Evolutionary conservation across 1,284 basidiomycete species (phyloP), one percentile per base, ranked within the genome.

Genomic region (Amylostereum chailletii): DNA sequence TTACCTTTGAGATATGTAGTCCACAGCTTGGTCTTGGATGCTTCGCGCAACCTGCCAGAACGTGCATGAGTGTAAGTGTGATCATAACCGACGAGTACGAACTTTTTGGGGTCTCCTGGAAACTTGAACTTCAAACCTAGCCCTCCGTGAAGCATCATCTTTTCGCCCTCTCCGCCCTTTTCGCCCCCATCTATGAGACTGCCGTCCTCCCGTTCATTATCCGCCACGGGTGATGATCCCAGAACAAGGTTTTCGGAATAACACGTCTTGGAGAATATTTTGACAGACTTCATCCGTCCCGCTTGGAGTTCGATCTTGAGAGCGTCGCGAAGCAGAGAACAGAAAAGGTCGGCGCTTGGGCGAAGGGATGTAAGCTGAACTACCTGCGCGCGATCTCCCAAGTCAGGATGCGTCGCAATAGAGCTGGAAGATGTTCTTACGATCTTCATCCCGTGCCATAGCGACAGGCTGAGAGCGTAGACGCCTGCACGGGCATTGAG

Each of bases 11-110:
- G 75, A 66, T 99, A 99, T 50, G 84, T 81, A 26, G 85, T 86
- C 96, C 96, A 99, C 9, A 99, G 77, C 66, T 96, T 98, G 60
- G 96, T 86, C 68, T 99, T 99, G 40, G 92, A 96, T 50, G 92
- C 90, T 69, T 99, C 96, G 33, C 95, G 81, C 55, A 97, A 75
- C 67, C 88, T 92, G 58, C 19, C 11, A 5, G 19, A 30, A n/a
- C n/a, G n/a, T n/a, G n/a, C n/a, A n/a, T n/a, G n/a, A n/a, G n/a
- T n/a, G n/a, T n/a, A n/a, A 29, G n/a, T 19, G 39, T 47, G 9
- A 47, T 37, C 27, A 31, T 19, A 11, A 27, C 33, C 31, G 33
- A 41, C 11, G 31, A 6, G 37, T n/a, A n/a, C n/a, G n/a, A n/a
- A 90, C 85, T 94, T 95, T 69, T 90, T 91, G 7, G 93, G 81